phyloP scores from a whole-genome alignment of 441 rosid species.

The Gossypium trilobum region DNA sequence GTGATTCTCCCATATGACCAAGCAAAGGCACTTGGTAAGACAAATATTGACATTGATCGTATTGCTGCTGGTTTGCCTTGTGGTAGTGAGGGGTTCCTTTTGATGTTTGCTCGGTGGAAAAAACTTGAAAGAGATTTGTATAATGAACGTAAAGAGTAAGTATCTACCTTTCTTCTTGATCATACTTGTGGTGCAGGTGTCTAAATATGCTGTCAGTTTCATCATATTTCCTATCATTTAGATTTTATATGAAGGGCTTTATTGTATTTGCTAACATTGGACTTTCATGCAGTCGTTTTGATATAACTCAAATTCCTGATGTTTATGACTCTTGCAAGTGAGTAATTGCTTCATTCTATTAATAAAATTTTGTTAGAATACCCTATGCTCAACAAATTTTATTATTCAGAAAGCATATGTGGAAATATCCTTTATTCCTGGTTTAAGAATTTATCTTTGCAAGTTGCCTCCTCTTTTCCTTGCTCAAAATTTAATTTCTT shows the following conservation, averaged over 20 bases:
- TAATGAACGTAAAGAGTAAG: slow-evolving; percentile 95
- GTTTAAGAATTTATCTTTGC: slow-evolving; percentile 5
- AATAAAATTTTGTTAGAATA: background rate
- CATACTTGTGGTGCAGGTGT: background rate
- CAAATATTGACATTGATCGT: slow-evolving; percentile 87
- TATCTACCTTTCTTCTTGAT: slow-evolving; percentile 12
- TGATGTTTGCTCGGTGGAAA: slow-evolving; percentile 99
- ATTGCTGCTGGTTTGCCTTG: slow-evolving; percentile 99
- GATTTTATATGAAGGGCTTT: background rate
- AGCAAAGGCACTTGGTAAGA: slow-evolving; percentile 99
- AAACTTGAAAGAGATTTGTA: slow-evolving; percentile 97
- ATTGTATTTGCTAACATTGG: slow-evolving; percentile 16
- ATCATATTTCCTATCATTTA: slow-evolving; percentile 10
- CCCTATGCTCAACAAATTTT: background rate
- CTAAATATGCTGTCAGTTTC: background rate
- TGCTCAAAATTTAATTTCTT: background rate
- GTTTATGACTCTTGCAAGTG: slow-evolving; percentile 99
- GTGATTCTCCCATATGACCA: slow-evolving; percentile 91
- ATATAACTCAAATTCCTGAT: slow-evolving; percentile 98
- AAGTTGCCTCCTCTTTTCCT: background rate
- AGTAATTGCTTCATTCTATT: slow-evolving; percentile 31
- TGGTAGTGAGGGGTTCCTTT: slow-evolving; percentile 96
- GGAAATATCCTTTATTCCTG: background rate
- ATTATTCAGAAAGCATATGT: background rate
- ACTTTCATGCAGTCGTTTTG: slow-evolving; percentile 78